Conservation (phyloP, 768 basidiomycete species). For the Trametes cinnabarina region DNA sequence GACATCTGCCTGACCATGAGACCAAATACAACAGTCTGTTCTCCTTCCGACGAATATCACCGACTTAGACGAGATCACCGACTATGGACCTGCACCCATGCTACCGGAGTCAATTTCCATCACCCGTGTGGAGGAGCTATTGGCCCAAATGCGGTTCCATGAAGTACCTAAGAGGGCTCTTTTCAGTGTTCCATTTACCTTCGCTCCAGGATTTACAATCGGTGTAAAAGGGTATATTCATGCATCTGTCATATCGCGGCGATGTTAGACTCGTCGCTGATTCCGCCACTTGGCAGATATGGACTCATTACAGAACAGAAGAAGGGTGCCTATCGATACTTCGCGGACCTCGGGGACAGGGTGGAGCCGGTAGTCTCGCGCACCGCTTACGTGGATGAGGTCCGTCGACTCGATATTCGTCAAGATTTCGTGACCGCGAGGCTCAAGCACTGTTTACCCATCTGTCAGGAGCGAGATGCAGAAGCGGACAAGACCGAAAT, state of each 20-base stretch:
- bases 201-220: conserved; percentile 72
- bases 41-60: conserved; percentile 50
- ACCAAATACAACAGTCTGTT: conserved; percentile 46
- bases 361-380: conserved; percentile 73
- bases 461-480: conserved; percentile 32
- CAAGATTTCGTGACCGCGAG: not conserved
- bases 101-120: conserved; percentile 74
- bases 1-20: not conserved
- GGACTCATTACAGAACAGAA: conserved; percentile 85
- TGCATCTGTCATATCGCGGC: conserved; percentile 1
- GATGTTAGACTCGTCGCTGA: not conserved
- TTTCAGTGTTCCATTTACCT: conserved; percentile 78
- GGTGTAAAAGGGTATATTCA: conserved; percentile 73
- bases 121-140: conserved; percentile 71
- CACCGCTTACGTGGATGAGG: conserved; percentile 78
- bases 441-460: not conserved
- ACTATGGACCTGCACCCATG: conserved; percentile 35
- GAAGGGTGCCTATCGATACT: conserved; percentile 80
- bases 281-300: conserved; percentile 53
- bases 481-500: conserved; percentile 37
- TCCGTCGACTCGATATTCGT: conserved; percentile 29
- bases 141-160: conserved; percentile 76
- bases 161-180: conserved; percentile 81
- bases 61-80: conserved; percentile 47
- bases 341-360: conserved; percentile 71